Conservation (phyloP, 2,329 filamentous ascomycete species). For the Diaporthe sp. region DNA sequence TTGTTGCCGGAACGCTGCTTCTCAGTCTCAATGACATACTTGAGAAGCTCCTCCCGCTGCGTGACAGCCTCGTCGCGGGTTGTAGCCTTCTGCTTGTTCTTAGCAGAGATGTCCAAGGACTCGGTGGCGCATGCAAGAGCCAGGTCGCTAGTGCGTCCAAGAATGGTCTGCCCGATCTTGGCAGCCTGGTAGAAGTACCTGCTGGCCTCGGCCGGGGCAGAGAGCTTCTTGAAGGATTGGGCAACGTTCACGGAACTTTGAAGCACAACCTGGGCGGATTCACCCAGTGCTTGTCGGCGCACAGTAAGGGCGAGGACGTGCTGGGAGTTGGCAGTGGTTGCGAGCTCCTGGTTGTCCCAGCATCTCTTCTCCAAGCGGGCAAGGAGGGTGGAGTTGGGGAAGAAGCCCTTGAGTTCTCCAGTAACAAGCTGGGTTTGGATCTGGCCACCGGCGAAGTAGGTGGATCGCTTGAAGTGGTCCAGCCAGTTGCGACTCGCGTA, state of each 20-base stretch:
- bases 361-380: constrained; percentile 35
- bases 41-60: constrained; percentile 37
- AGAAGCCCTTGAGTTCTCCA: constrained; percentile 28
- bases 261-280: constrained; percentile 32
- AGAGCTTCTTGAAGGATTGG: constrained; percentile 33
- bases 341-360: constrained; percentile 36
- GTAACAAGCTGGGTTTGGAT: constrained; percentile 27
- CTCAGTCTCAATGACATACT: constrained; percentile 36
- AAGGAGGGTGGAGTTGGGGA: constrained; percentile 35
- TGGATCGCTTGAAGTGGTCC: constrained; percentile 34
- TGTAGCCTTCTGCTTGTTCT: constrained; percentile 31
- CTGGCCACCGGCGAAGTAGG: constrained; percentile 32
- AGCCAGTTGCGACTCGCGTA: constrained; percentile 35
- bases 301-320: constrained; percentile 32
- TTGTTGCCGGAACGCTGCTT: constrained; percentile 35
- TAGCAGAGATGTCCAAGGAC: constrained; percentile 32
- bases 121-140: constrained; percentile 32
- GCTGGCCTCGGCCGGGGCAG: constrained; percentile 33
- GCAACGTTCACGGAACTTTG: constrained; percentile 35
- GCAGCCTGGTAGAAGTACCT: constrained; percentile 35
- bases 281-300: constrained; percentile 28
- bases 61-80: constrained; percentile 32
- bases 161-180: constrained; percentile 33
- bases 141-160: constrained; percentile 33
- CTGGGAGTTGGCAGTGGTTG: constrained; percentile 29